Evolutionary conservation across 768 basidiomycete species (phyloP), one percentile per base, ranked within the genome.

Genomic region (Suillus subluteus): DNA sequence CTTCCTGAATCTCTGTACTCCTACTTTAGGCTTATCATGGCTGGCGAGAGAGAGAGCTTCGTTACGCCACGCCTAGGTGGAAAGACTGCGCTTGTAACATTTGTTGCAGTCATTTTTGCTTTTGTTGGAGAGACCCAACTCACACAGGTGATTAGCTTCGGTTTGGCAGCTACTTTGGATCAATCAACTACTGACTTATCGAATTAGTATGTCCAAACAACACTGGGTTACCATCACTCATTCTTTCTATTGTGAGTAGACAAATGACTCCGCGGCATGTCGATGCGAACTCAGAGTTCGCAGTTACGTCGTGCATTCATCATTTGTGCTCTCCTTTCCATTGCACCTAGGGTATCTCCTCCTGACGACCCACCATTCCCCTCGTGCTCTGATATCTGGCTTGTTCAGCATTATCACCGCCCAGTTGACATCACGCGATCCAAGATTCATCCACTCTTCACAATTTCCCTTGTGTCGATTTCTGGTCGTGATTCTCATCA

Each of bases 241-340:
- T 97, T 89, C 83, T 91, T 98, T 72, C 81, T 94, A 68, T 94
- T 96, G 94, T 94, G 72, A 68, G 91, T 75, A 18, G 11, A 54
- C 11, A 16, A n/a, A 54, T 5, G 4, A 37, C 32, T 37, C 55
- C n/a, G 6, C 13, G 16, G 15, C 30, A 30, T 59, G 16, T 15
- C n/a, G 7, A 46, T 66, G 67, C 54, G 63, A 72, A 52, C 64
- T n/a, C 38, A 52, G 15, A 38, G 26, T 46, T 46, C 44, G 30
- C 73, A 96, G 95, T 77, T 98, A 92, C 78, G 75, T 95, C 64
- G 95, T 96, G 5, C 97, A 99, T 76, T 91, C 93, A 3, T 82
- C 86, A 1, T 92, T 98, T 76, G 73, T 82, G 21, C 72, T 96
- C 68, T 87, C 93, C 69, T 91, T 96, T 69, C 96, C 96, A 0